These are phyloP conservation scores for Cyclostephanos tholiformis DNA, from an alignment of 108 stramenopile species.

Conservation along the genomic window DNA sequence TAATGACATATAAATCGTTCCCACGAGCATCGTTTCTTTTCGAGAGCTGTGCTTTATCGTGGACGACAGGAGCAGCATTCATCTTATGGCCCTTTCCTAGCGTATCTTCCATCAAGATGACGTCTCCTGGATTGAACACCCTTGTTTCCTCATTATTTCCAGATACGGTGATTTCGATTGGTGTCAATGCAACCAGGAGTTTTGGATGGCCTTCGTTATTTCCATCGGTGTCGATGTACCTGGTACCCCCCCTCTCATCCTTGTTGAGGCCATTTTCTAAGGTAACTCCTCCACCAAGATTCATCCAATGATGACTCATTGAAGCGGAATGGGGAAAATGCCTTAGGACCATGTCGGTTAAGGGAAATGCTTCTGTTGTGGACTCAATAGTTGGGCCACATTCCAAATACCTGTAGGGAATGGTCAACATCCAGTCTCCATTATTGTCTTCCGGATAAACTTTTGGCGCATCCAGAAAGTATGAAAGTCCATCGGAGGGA, in stretches of 20 bases:
- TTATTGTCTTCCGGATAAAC: constrained; percentile 8
- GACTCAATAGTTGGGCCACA: constrained; percentile 50
- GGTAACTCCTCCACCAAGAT: constrained; percentile 49
- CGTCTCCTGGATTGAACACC: constrained; percentile 41
- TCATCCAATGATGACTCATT: constrained; percentile 47
- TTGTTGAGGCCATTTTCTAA: constrained; percentile 25
- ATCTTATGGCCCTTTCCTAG: constrained; percentile 55
- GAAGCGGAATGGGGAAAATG: constrained; percentile 41
- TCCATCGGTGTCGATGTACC: constrained; percentile 15
- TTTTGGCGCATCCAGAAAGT: constrained; percentile 38
- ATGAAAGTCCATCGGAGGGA: constrained; percentile 50
- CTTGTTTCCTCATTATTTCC: constrained; percentile 47
- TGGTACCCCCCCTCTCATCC: constrained; percentile 1
- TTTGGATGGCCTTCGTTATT: constrained; percentile 40
- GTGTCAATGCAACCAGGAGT: constrained; percentile 35
- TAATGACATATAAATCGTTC: constrained; percentile 41
- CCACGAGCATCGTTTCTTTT: constrained; percentile 12
- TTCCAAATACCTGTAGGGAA: constrained; percentile 41
- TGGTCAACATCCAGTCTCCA: constrained; percentile 32
- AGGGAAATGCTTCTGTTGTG: constrained; percentile 41
- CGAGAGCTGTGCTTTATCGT: not conserved
- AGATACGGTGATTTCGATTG: constrained; percentile 47
- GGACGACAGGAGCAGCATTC: constrained; percentile 28
- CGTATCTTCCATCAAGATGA: constrained; percentile 52
- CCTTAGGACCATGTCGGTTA: constrained; percentile 36